A percentile compares a stretch with the other conserved stretches of the same genome.
Conservation (phyloP, 2,329 filamentous ascomycete species). For the Xylaria sp. region DNA sequence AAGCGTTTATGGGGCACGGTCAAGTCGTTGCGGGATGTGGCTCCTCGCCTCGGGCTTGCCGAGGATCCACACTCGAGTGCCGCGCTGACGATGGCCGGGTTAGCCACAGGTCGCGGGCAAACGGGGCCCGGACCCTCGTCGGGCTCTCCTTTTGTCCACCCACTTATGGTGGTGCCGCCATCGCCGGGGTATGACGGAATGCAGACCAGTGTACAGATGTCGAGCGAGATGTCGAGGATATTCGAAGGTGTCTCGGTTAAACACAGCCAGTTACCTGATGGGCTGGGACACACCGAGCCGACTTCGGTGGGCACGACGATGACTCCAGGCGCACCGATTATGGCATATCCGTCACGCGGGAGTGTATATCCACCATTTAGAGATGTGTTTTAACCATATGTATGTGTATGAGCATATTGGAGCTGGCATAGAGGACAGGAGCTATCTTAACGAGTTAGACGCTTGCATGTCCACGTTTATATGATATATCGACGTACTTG, state of each 20-base stretch:
- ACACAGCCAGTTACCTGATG: conserved; percentile 19
- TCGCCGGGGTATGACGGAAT: conserved; percentile 28
- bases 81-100: conserved; percentile 61
- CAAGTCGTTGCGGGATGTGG: conserved; percentile 72
- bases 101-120: conserved; percentile 53
- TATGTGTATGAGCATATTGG: not conserved
- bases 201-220: conserved; percentile 56
- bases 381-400: conserved; percentile 38
- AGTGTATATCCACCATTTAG: conserved; percentile 42
- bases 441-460: not conserved
- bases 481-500: not conserved
- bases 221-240: conserved; percentile 59
- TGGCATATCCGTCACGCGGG: conserved; percentile 26
- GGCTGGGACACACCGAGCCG: conserved; percentile 22
- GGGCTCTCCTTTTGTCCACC: conserved; percentile 26
- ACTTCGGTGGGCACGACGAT: conserved; percentile 19
- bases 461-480: not conserved
- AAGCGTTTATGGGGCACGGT: conserved; percentile 77
- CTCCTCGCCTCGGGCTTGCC: conserved; percentile 69
- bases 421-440: not conserved
- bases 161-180: conserved; percentile 26
- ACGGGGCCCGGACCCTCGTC: conserved; percentile 29
- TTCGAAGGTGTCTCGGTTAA: conserved; percentile 48
- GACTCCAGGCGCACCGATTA: not conserved
- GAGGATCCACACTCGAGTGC: conserved; percentile 58